Percentiles rank a stretch among this genome's conserved stretches.
phyloP scores from a whole-genome alignment of 2,329 filamentous ascomycete genomes.

The Fusarium avenaceum region DNA sequence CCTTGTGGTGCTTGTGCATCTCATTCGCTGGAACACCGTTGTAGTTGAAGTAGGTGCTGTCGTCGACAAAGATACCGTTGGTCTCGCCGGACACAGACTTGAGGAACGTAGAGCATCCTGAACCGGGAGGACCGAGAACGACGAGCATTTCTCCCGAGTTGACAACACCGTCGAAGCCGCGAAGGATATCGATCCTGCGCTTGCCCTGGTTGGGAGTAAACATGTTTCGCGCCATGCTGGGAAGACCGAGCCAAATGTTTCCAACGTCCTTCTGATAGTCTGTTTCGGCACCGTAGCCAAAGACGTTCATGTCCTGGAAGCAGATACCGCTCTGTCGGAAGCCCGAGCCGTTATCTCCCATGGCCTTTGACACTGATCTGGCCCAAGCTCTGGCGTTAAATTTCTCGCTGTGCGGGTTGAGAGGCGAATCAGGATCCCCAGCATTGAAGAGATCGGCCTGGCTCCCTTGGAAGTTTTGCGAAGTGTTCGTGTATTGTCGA shows the following conservation, averaged over 20 bases:
- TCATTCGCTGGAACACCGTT: constrained; percentile 36
- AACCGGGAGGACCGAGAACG: constrained; percentile 73
- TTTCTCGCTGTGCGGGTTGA: constrained; percentile 63
- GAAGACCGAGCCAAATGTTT: constrained; percentile 52
- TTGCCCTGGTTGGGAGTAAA: constrained; percentile 16
- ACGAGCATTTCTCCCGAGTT: constrained; percentile 78
- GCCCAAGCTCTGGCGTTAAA: constrained; percentile 63
- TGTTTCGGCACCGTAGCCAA: constrained; percentile 61
- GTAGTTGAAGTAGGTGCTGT: constrained; percentile 50
- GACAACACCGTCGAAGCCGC: constrained; percentile 73
- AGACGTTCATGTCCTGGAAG: constrained; percentile 61
- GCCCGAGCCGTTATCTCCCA: constrained; percentile 45
- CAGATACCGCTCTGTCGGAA: constrained; percentile 53
- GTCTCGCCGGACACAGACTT: constrained; percentile 71
- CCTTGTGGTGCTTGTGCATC: constrained; percentile 41
- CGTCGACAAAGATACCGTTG: constrained; percentile 72
- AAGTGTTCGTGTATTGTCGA: constrained; percentile 34
- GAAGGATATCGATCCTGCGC: constrained; percentile 63
- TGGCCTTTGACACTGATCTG: constrained; percentile 46
- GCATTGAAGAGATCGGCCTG: constrained; percentile 34
- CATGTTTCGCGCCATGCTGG: constrained; percentile 23
- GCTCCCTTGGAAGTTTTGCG: constrained; percentile 31
- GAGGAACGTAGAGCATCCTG: constrained; percentile 76
- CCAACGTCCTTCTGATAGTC: constrained; percentile 62
- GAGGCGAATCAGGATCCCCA: constrained; percentile 54